Percentiles rank a stretch among this genome's conserved stretches.
These are phyloP conservation scores for Lachnellula cervina DNA, from an alignment of 2,329 filamentous ascomycete genomes.

Conservation along the genomic window DNA sequence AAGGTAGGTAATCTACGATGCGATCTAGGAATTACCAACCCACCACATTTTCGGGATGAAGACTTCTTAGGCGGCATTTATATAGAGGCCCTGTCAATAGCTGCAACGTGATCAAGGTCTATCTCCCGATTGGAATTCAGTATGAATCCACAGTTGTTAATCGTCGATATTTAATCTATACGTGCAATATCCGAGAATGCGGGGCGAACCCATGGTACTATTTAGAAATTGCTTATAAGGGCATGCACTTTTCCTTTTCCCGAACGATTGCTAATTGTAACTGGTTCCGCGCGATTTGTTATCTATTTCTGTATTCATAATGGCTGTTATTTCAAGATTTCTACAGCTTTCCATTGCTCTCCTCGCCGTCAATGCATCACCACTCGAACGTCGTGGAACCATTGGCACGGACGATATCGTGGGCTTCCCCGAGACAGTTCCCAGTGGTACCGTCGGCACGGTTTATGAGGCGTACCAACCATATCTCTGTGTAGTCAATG, in stretches of 20 bases:
- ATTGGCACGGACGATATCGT: slow-evolving; percentile 44
- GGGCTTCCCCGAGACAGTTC: slow-evolving; percentile 49
- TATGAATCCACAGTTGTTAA: background rate
- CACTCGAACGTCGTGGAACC: slow-evolving; percentile 36
- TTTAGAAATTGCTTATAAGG: background rate
- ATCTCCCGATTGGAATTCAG: background rate
- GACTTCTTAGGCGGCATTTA: background rate
- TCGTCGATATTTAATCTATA: background rate
- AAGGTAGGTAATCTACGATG: background rate
- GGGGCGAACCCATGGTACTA: background rate
- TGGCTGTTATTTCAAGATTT: slow-evolving; percentile 16
- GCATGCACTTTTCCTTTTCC: background rate
- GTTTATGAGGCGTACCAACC: slow-evolving; percentile 54
- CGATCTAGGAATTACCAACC: background rate
- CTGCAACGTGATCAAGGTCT: background rate
- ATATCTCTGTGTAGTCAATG: slow-evolving; percentile 48
- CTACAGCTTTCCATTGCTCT: slow-evolving; percentile 16
- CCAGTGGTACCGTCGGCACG: slow-evolving; percentile 40
- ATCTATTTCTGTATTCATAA: slow-evolving; percentile 2
- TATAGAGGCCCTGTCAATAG: background rate
- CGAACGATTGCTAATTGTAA: no score
- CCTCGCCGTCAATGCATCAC: slow-evolving; percentile 5
- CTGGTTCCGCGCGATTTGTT: background rate
- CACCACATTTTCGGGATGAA: background rate
- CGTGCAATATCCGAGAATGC: background rate